Percentiles rank a stretch among this genome's conserved stretches.
Evolutionary conservation across 2,329 filamentous ascomycete species (phyloP).

Genomic region (Alternaria arborescens): DNA sequence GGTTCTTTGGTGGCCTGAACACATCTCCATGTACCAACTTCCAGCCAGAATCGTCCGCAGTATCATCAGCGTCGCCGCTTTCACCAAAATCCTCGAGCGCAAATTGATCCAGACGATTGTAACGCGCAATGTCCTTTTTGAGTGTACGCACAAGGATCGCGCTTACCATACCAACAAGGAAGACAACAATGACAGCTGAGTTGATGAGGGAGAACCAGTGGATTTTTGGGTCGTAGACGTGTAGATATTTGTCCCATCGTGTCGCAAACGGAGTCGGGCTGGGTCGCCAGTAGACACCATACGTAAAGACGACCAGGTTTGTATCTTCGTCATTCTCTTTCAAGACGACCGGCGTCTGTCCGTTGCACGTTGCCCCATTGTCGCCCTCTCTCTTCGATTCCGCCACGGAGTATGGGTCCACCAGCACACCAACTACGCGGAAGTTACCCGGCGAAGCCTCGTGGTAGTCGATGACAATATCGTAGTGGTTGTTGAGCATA

Average conservation of each 20-base stretch:
- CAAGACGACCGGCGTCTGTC: slow-evolving; percentile 69
- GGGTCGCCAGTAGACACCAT: slow-evolving; percentile 87
- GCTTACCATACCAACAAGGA: slow-evolving; percentile 88
- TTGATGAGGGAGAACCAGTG: slow-evolving; percentile 99
- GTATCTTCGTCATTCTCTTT: slow-evolving; percentile 68
- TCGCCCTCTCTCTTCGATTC: slow-evolving; percentile 63
- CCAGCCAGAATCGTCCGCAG: slow-evolving; percentile 98
- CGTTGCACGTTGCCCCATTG: slow-evolving; percentile 69
- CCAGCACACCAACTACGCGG: slow-evolving; percentile 89
- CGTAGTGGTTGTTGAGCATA: slow-evolving; percentile 91
- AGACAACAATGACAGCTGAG: slow-evolving; percentile 92
- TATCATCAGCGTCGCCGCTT: slow-evolving; percentile 79
- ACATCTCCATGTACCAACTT: slow-evolving; percentile 98
- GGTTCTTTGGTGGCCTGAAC: slow-evolving; percentile 85
- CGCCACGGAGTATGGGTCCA: slow-evolving; percentile 78
- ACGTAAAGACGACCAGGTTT: slow-evolving; percentile 77
- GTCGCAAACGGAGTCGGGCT: slow-evolving; percentile 93
- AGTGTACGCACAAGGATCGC: slow-evolving; percentile 90
- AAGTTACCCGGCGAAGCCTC: slow-evolving; percentile 75
- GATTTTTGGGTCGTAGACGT: slow-evolving; percentile 96
- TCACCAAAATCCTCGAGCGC: slow-evolving; percentile 88
- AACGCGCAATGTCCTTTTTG: slow-evolving; percentile 93
- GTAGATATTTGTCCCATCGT: slow-evolving; percentile 97
- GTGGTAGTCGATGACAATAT: slow-evolving; percentile 93
- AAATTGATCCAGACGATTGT: slow-evolving; percentile 93